Conservation (phyloP, 345 rosid species). For the Arabis hirsuta region DNA sequence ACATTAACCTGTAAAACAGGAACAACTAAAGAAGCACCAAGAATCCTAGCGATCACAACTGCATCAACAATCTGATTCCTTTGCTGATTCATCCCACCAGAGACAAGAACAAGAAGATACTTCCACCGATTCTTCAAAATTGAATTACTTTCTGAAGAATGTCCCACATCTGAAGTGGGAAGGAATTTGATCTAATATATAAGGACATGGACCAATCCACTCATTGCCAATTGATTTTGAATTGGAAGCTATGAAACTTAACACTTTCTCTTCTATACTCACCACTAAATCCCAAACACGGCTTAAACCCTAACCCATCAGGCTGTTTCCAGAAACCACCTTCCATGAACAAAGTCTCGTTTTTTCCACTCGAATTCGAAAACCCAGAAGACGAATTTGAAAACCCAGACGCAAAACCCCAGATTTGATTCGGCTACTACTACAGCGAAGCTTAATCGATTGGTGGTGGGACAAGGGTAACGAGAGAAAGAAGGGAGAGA, state of each 20-base stretch:
- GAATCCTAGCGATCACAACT: slow-evolving; percentile 91
- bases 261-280: slow-evolving; percentile 67
- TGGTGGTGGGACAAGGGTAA: slow-evolving; percentile 59
- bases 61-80: slow-evolving; percentile 99
- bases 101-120: slow-evolving; percentile 85
- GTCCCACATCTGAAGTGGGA: no score
- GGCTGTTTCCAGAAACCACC: slow-evolving; percentile 95
- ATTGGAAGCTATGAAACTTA: no score
- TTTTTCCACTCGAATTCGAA: slow-evolving; percentile 39
- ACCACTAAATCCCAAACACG: slow-evolving; percentile 69
- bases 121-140: slow-evolving; percentile 64
- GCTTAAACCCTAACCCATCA: slow-evolving; percentile 82
- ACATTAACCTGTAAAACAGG: slow-evolving; percentile 96
- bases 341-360: slow-evolving; percentile 36
- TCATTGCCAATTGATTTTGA: no score
- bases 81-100: slow-evolving; percentile 98
- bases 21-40: slow-evolving; percentile 95
- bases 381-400: slow-evolving; percentile 33
- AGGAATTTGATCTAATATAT: no score
- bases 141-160: slow-evolving; percentile 50
- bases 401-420: slow-evolving; percentile 32
- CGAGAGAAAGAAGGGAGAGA: slow-evolving; percentile 55
- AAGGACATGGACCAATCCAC: no score
- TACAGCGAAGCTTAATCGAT: slow-evolving; percentile 26
- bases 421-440: slow-evolving; percentile 41